A percentile compares a stretch with the other conserved stretches of the same genome.
Conservation (phyloP, 2,329 filamentous ascomycete genomes). For the Truncatella angustata region DNA sequence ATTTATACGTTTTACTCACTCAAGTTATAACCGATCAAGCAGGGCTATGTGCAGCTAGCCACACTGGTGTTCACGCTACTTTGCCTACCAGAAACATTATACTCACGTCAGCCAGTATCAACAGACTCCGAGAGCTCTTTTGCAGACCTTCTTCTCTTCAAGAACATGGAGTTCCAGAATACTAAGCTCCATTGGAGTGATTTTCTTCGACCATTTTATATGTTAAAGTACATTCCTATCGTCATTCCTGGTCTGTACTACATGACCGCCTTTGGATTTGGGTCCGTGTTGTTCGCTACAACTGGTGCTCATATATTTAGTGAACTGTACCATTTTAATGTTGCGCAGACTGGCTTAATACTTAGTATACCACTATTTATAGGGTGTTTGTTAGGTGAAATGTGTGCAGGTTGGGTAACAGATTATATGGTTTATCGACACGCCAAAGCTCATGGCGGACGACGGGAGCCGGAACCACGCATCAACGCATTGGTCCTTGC, state of each 20-base stretch:
- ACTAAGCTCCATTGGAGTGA: conserved; percentile 11
- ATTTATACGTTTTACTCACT: not conserved
- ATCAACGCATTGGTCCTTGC: conserved; percentile 29
- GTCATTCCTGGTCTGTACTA: conserved; percentile 20
- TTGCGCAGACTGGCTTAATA: conserved; percentile 21
- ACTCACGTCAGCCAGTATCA: conserved; percentile 12
- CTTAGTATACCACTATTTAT: conserved; percentile 22
- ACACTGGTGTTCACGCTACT: conserved; percentile 21
- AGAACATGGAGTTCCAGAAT: not conserved
- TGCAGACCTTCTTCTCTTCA: not conserved
- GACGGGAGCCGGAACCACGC: conserved; percentile 27
- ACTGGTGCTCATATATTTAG: conserved; percentile 20
- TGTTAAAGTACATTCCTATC: conserved; percentile 20
- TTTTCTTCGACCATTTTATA: conserved; percentile 18
- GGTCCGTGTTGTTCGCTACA: conserved; percentile 22
- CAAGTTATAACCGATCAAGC: not conserved
- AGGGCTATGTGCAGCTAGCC: conserved; percentile 19
- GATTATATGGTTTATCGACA: conserved; percentile 28
- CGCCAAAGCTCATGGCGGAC: conserved; percentile 22
- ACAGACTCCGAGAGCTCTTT: not conserved
- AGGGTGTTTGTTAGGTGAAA: conserved; percentile 24
- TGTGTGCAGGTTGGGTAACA: conserved; percentile 23
- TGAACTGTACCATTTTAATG: conserved; percentile 21
- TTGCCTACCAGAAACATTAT: conserved; percentile 26
- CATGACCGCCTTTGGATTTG: conserved; percentile 22